These are phyloP conservation scores for Boletellus deceptivus DNA, from an alignment of 1,284 basidiomycete species.

Conservation along the genomic window DNA sequence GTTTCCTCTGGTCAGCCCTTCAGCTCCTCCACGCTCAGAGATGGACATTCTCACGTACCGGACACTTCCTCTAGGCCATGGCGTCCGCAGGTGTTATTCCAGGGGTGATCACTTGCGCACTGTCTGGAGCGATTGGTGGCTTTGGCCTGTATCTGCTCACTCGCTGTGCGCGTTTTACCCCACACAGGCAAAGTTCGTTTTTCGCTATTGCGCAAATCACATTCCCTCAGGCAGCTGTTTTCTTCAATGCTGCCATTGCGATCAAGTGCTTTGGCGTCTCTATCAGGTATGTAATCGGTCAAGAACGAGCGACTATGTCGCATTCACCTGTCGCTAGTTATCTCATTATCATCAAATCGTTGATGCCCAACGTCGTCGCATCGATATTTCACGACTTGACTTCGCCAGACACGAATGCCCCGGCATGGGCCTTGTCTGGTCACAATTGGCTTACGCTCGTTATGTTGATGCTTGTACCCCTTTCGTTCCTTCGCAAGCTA, in stretches of 20 bases:
- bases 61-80: slow-evolving; percentile 57
- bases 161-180: slow-evolving; percentile 78
- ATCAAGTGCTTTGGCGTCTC: slow-evolving; percentile 97
- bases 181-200: slow-evolving; percentile 80
- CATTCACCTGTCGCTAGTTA: slow-evolving; percentile 51
- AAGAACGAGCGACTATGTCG: background rate
- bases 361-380: slow-evolving; percentile 91
- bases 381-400: slow-evolving; percentile 79
- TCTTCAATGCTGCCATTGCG: slow-evolving; percentile 93
- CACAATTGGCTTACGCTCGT: slow-evolving; percentile 82
- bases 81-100: slow-evolving; percentile 84
- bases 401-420: slow-evolving; percentile 61
- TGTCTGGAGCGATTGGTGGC: slow-evolving; percentile 77
- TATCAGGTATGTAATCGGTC: slow-evolving; percentile 60
- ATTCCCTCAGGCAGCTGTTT: slow-evolving; percentile 79
- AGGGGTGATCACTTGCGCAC: slow-evolving; percentile 84
- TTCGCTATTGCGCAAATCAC: slow-evolving; percentile 85
- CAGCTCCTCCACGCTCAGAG: background rate
- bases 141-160: slow-evolving; percentile 92
- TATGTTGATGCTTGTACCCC: slow-evolving; percentile 82
- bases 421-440: slow-evolving; percentile 74
- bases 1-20: slow-evolving; percentile 64
- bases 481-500: slow-evolving; percentile 83
- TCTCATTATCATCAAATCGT: slow-evolving; percentile 90
- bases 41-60: background rate